Evolutionary conservation across 116 monocot species (phyloP), one percentile per base, ranked within the genome.

Genomic region (Phalaenopsis hybrid): DNA sequence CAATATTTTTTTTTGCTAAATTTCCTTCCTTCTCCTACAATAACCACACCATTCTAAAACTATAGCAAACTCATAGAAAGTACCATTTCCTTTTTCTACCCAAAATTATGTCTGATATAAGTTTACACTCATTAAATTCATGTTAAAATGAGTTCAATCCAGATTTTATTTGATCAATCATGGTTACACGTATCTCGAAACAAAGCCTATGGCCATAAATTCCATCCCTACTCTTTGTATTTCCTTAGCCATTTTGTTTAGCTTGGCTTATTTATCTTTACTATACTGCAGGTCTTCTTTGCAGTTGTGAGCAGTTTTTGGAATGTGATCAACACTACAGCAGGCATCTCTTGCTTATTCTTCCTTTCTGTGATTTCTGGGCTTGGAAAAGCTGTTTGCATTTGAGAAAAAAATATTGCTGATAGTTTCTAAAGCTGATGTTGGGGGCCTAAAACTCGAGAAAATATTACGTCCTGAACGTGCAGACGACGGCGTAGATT

Each of bases 361-460:
- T 34, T 81, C 88, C 8, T 49, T 95, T 15, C 73, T 21, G 59
- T 92, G 52, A 86, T 95, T 74, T 88, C 92, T 33, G 91, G 85
- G 63, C 75, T 88, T 8, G 95, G 93, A 45, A 91, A 37, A 77
- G 57, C 55, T 95, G 74, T 77, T 95, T 12, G 83, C 87, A 3
- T 83, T 95, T 20, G 89, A 95, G 63, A 48, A 76, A 68, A 92
- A 88, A 79, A 68, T 88, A 15, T 80, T 95, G 74, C 86, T 95
- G 4, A 79, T 95, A 16, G 95, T 91, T 17, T 95, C 95, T 8
- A 95, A 92, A 59, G 92, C 93, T 52, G 92, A 95, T 68, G 88
- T 92, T 8, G 95, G 95, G 95, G 95, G 11, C 95, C 95, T 1
- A 92, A 93, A 8, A 37, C 37, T 37, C 1, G 37, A 37, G 37